Conservation (phyloP, 768 basidiomycete genomes). For the Trametes gibbosa region DNA sequence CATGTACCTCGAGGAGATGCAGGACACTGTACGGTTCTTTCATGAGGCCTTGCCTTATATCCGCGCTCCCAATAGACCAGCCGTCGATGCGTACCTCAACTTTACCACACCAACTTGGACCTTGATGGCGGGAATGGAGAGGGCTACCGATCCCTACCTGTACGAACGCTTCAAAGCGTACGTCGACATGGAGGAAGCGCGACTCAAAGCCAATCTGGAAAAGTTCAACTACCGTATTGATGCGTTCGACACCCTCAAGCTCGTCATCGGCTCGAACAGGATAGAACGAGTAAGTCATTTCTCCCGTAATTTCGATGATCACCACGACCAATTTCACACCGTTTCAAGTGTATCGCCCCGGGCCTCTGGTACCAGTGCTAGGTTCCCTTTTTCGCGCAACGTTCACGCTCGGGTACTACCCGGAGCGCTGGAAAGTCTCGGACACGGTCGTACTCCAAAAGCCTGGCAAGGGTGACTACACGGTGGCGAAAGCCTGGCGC, state of each 20-base stretch:
- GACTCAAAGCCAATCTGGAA: slow-evolving; percentile 24
- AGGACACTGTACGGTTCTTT: background rate
- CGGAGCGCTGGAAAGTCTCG: too few species aligned
- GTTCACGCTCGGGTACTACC: too few species aligned
- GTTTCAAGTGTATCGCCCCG: too few species aligned
- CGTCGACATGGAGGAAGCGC: slow-evolving; percentile 25
- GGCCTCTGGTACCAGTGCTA: too few species aligned
- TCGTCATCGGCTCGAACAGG: slow-evolving; percentile 27
- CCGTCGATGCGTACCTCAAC: background rate
- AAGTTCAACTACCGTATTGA: slow-evolving; percentile 30
- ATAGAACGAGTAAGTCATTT: slow-evolving; percentile 28
- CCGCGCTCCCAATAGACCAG: background rate
- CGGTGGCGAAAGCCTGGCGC: too few species aligned
- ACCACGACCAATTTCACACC: too few species aligned
- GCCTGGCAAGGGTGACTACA: too few species aligned
- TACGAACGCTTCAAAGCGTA: slow-evolving; percentile 22
- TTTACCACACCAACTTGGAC: background rate
- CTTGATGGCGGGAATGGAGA: background rate
- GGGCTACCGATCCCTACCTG: background rate
- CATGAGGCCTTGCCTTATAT: background rate
- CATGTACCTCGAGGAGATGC: slow-evolving; percentile 9
- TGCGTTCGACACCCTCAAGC: slow-evolving; percentile 26
- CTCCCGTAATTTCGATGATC: too few species aligned
- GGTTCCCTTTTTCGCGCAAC: too few species aligned
- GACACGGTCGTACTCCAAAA: too few species aligned